These are phyloP conservation scores for Symmetrospora coprosmae DNA, from an alignment of 768 basidiomycete genomes.

Conservation along the genomic window DNA sequence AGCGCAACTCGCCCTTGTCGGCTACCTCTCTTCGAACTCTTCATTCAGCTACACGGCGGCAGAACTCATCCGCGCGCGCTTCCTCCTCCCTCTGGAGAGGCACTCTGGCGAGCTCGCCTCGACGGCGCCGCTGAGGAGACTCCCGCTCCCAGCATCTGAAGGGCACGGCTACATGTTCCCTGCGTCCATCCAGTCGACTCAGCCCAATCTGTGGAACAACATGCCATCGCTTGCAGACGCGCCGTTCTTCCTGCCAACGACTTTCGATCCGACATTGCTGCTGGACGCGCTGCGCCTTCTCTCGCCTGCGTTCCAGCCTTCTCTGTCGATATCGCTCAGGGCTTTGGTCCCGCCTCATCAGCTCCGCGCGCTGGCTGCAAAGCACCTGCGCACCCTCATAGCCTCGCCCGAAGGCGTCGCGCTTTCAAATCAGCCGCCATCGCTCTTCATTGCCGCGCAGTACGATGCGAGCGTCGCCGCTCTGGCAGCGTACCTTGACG, in stretches of 20 bases:
- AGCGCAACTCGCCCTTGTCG: constrained; percentile 29
- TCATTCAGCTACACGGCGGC: constrained; percentile 20
- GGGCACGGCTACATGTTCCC: constrained; percentile 18
- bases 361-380: constrained; percentile 14
- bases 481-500: constrained; percentile 31
- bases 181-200: no score
- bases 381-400: constrained; percentile 30
- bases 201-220: not conserved
- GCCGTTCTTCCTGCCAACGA: not conserved
- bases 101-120: not conserved
- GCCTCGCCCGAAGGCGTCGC: constrained; percentile 19
- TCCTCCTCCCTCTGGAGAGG: constrained; percentile 6
- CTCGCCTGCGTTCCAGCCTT: constrained; percentile 8
- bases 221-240: not conserved
- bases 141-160: not conserved
- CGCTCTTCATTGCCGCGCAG: constrained; percentile 14
- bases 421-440: constrained; percentile 12
- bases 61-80: constrained; percentile 26
- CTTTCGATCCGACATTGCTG: constrained; percentile 29
- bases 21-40: constrained; percentile 27
- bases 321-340: not conserved
- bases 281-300: constrained; percentile 31
- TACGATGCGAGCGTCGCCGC: constrained; percentile 31
- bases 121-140: not conserved
- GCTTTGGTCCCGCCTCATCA: no score